These are phyloP conservation scores for Diaporthe capsici DNA, from an alignment of 2,329 filamentous ascomycete species.

Conservation along the genomic window DNA sequence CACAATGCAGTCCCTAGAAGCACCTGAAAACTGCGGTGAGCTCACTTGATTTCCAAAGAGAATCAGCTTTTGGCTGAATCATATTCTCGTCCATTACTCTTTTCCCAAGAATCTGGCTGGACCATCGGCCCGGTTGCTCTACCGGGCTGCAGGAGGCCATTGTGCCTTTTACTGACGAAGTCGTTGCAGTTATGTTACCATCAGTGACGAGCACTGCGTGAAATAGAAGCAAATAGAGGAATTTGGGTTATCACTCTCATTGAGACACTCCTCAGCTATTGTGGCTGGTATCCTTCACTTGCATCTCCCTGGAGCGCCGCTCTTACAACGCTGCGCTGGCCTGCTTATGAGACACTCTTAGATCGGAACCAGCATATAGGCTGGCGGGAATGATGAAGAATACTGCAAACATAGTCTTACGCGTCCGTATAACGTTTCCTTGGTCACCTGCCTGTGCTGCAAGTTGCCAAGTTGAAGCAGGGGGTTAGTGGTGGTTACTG, in stretches of 20 bases:
- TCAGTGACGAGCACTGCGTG: neutral
- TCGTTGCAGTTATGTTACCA: neutral
- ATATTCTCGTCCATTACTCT: neutral
- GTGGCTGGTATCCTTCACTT: neutral
- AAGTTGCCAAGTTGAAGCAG: neutral
- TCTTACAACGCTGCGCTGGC: neutral
- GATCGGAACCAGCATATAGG: neutral
- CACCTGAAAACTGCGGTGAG: too few relatives aligned
- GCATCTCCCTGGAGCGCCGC: too few relatives aligned
- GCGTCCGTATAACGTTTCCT: neutral
- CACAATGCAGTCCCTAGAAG: too few relatives aligned
- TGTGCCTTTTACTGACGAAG: neutral
- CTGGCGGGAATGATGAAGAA: neutral
- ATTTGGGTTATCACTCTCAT: neutral
- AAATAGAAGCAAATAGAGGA: neutral
- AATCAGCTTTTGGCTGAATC: neutral
- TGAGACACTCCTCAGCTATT: neutral
- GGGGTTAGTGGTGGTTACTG: neutral
- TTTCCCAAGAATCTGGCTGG: neutral
- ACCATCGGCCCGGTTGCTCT: neutral
- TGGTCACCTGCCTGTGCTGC: neutral
- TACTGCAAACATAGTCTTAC: neutral
- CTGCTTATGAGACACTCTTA: neutral
- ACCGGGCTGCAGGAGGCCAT: neutral
- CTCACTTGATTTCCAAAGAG: neutral